These are phyloP conservation scores for Adansonia rubrostipa DNA, from an alignment of 441 rosid genomes.

Conservation along the genomic window DNA sequence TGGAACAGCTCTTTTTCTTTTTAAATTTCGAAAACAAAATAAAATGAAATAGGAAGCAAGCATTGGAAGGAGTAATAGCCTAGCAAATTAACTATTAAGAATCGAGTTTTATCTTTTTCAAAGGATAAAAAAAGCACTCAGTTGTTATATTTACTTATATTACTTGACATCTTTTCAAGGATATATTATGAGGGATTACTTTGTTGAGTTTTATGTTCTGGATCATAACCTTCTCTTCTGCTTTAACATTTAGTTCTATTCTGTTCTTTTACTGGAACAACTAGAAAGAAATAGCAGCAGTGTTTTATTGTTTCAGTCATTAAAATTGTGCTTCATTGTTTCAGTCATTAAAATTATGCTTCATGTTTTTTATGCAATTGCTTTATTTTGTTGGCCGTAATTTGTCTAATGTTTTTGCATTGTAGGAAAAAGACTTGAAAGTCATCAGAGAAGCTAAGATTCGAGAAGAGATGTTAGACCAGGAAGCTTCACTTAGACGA, in stretches of 20 bases:
- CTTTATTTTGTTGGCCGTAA: constrained; percentile 23
- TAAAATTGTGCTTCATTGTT: neutral
- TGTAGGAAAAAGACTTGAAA: constrained; percentile 76
- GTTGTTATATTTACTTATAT: neutral
- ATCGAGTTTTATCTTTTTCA: neutral
- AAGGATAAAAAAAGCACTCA: neutral
- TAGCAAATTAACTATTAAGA: neutral
- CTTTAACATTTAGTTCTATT: neutral
- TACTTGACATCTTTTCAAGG: neutral
- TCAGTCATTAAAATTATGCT: neutral
- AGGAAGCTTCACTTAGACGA: constrained; percentile 83
- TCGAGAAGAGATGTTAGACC: constrained; percentile 62
- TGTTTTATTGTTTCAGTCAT: neutral
- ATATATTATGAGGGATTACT: neutral
- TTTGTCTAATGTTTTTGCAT: constrained; percentile 22
- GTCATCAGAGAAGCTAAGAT: constrained; percentile 61
- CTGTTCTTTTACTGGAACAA: neutral
- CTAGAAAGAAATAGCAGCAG: neutral
- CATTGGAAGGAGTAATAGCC: neutral
- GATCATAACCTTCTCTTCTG: neutral
- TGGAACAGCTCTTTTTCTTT: neutral
- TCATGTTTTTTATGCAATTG: constrained; percentile 1
- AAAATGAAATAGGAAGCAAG: neutral
- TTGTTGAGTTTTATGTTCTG: neutral
- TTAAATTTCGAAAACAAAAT: neutral